These are phyloP conservation scores for Sapria himalayana DNA, from an alignment of 345 rosid species.

Conservation along the genomic window DNA sequence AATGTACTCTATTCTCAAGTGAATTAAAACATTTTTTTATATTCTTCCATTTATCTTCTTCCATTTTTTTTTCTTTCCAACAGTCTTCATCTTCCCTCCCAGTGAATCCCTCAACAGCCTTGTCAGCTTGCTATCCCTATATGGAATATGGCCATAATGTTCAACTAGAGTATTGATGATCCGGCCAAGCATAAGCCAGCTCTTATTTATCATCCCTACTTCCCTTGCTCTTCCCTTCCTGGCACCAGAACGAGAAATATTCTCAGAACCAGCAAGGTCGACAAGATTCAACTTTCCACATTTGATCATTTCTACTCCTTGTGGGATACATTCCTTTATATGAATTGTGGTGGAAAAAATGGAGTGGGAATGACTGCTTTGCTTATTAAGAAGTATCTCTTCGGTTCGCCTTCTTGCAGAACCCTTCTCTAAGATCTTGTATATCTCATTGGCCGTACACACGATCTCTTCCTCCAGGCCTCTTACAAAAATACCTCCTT, in stretches of 20 bases:
- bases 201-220: conserved; percentile 8
- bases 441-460: conserved; percentile 6
- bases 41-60: too few relatives aligned
- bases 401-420: conserved; percentile 6
- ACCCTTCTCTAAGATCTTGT: conserved; percentile 7
- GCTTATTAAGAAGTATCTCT: conserved; percentile 6
- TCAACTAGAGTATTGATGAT: conserved; percentile 8
- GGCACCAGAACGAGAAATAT: conserved; percentile 5
- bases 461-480: conserved; percentile 10
- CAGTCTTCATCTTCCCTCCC: conserved; percentile 5
- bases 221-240: conserved; percentile 9
- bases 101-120: conserved; percentile 5
- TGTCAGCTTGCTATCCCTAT: conserved; percentile 5
- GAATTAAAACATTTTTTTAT: too few relatives aligned
- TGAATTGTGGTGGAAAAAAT: conserved; percentile 5
- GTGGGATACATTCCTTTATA: conserved; percentile 3
- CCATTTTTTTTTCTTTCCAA: too few relatives aligned
- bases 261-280: conserved; percentile 6
- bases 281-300: conserved; percentile 6
- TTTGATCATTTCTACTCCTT: conserved; percentile 5
- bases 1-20: too few relatives aligned
- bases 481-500: conserved; percentile 8
- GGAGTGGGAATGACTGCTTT: conserved; percentile 5
- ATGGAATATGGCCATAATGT: conserved; percentile 9
- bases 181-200: conserved; percentile 8